Evolutionary conservation across 148 eudicot species (phyloP), one percentile per base, ranked within the genome.

Genomic region (Heliamphora exappendiculata): DNA sequence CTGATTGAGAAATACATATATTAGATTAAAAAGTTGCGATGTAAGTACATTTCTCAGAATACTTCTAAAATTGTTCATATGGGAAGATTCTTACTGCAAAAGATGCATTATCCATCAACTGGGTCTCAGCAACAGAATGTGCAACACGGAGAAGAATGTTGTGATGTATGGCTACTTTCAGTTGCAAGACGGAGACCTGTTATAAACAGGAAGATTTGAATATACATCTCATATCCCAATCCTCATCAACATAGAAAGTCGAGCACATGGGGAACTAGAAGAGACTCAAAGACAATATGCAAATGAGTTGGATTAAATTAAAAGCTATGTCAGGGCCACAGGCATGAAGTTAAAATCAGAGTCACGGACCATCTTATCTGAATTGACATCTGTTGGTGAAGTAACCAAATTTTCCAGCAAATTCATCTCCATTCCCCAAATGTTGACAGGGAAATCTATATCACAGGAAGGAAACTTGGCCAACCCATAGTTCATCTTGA

Each of bases 141-240:
- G 85, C 84, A 42, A 88, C 83, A 59, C 86, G 91, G 60, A 67
- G 78, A 63, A 96, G 89, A 79, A 90, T 63, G 80, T 84, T 90
- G 59, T 89, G 88, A 78, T 74, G 85, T 31, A 96, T 71, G 49
- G 89, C 81, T 74, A 85, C 84, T 86, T 86, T 87, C 70, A 83
- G 60, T 49, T 83, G 87, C 79, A 85, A 59, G 81, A 82, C 80
- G 17, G 95, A 83, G 31, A 79, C 85, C 94, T 91, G 85, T 31
- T 34, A 66, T 31, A 41, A 31, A 39, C 63, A 11, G 71, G 16
- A 47, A 74, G 26, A 79, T 58, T 47, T 68, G 13, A 57, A 42
- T 4, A 29, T 42, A 29, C 16, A 9, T 17, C 45, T 55, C 47
- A 37, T 36, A 6, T 26, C 16, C 10, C 50, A 6, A 57, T n/a